These are phyloP conservation scores for Urtica urens DNA, from an alignment of 306 rosid species.

Conservation along the genomic window DNA sequence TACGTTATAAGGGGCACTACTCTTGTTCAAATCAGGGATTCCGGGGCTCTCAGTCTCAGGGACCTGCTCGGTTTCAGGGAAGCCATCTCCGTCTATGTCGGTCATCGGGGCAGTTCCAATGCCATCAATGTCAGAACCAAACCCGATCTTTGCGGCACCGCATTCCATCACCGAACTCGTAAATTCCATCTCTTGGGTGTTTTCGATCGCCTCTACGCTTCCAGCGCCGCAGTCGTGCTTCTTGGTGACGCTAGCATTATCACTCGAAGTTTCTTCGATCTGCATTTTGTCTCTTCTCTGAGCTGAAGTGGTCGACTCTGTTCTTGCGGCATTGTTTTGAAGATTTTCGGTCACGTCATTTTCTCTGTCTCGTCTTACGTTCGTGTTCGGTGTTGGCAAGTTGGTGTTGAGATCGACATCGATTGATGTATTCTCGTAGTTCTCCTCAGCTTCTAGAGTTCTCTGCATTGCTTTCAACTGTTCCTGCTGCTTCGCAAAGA, in stretches of 20 bases:
- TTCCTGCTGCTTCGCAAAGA: conserved; percentile 84
- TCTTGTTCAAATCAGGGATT: conserved; percentile 43
- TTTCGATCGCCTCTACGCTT: conserved; percentile 54
- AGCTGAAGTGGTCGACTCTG: conserved; percentile 34
- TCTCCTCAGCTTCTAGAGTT: conserved; percentile 88
- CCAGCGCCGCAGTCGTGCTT: conserved; percentile 80
- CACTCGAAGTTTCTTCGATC: conserved; percentile 51
- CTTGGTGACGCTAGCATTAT: conserved; percentile 64
- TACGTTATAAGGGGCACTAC: conserved; percentile 28
- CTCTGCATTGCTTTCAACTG: conserved; percentile 85
- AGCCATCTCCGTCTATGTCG: conserved; percentile 56
- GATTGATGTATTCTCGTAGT: conserved; percentile 62
- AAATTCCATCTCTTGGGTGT: conserved; percentile 75
- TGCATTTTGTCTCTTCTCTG: conserved; percentile 33
- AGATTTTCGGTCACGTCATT: conserved; percentile 27
- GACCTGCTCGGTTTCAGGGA: conserved; percentile 5
- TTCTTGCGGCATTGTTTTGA: conserved; percentile 30
- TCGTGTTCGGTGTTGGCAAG: conserved; percentile 16
- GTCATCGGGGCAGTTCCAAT: conserved; percentile 32
- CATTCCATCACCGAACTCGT: conserved; percentile 38
- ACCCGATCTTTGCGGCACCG: conserved; percentile 46
- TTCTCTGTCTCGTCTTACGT: conserved; percentile 25
- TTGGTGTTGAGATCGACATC: conserved; percentile 65
- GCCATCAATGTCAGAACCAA: conserved; percentile 70
- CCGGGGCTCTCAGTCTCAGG: conserved; percentile 71